A percentile compares a stretch with the other conserved stretches of the same genome.
Evolutionary conservation across 345 rosid genomes (phyloP).

Genomic region (Lepidium aucheri): DNA sequence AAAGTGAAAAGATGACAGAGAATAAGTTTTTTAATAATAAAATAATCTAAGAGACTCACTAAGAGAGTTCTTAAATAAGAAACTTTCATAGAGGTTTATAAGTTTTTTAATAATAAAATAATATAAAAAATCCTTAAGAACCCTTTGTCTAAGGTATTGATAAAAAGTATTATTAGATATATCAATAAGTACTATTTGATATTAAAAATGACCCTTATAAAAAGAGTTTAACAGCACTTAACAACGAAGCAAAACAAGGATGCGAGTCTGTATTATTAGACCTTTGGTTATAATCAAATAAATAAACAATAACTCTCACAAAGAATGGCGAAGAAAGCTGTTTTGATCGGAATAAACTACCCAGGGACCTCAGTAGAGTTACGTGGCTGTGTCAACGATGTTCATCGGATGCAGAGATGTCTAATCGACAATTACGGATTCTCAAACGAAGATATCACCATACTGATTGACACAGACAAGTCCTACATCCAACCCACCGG

Average conservation of each 20-base stretch:
- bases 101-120: too few relatives aligned
- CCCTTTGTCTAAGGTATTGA: too few relatives aligned
- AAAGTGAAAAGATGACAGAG: too few relatives aligned
- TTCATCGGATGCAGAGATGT: slow-evolving; percentile 45
- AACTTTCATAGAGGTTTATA: too few relatives aligned
- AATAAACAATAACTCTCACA: neutral
- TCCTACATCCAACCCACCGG: slow-evolving; percentile 67
- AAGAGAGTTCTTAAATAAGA: too few relatives aligned
- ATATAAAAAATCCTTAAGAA: too few relatives aligned
- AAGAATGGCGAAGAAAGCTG: slow-evolving; percentile 58
- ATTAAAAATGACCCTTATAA: neutral
- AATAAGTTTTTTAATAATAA: too few relatives aligned
- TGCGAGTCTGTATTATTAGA: neutral
- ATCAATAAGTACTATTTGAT: neutral
- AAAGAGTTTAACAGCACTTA: neutral
- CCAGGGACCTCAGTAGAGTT: slow-evolving; percentile 75
- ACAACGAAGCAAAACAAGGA: neutral
- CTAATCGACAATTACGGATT: slow-evolving; percentile 58
- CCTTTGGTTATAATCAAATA: neutral
- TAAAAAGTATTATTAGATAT: too few relatives aligned
- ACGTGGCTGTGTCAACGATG: slow-evolving; percentile 89
- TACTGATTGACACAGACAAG: slow-evolving; percentile 71
- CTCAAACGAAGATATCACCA: slow-evolving; percentile 43
- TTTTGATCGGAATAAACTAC: slow-evolving; percentile 79
- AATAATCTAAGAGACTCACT: too few relatives aligned